Percentiles rank a stretch among this genome's conserved stretches.
phyloP scores from a whole-genome alignment of 305 asterid genomes.

The Fraxinus floribunda region DNA sequence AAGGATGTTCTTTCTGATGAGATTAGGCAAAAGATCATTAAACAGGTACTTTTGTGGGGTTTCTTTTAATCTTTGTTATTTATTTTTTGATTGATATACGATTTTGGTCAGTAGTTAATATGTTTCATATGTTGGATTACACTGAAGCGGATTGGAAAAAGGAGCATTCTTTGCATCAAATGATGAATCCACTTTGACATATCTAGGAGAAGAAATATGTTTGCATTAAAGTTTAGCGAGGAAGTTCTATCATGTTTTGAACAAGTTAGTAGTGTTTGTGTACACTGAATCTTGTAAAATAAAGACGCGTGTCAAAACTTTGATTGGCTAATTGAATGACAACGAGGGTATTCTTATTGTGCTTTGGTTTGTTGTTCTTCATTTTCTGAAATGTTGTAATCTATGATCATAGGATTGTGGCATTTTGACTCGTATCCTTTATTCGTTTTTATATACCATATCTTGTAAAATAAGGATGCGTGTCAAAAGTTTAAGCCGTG shows the following conservation, averaged over 20 bases:
- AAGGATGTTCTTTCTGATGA: conserved; percentile 60
- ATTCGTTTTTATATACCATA: neutral
- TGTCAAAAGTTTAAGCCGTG: neutral
- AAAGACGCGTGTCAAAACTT: neutral
- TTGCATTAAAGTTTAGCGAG: neutral
- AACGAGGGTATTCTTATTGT: neutral
- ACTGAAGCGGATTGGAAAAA: neutral
- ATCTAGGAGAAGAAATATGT: neutral
- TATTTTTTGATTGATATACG: neutral
- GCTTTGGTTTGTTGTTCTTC: neutral
- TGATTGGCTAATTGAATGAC: neutral
- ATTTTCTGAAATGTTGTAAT: neutral
- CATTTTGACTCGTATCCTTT: neutral
- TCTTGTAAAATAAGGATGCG: neutral
- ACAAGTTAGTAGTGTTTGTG: neutral
- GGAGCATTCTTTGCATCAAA: neutral
- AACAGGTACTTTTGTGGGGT: conserved; percentile 50
- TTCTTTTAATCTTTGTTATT: neutral
- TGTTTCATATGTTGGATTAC: neutral
- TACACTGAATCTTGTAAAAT: no score
- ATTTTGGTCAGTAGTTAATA: neutral
- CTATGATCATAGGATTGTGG: neutral
- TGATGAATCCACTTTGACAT: neutral
- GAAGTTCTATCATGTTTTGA: neutral
- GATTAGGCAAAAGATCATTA: conserved; percentile 61